phyloP scores from a whole-genome alignment of 306 rosid species.

The Potentilla sterilis region DNA sequence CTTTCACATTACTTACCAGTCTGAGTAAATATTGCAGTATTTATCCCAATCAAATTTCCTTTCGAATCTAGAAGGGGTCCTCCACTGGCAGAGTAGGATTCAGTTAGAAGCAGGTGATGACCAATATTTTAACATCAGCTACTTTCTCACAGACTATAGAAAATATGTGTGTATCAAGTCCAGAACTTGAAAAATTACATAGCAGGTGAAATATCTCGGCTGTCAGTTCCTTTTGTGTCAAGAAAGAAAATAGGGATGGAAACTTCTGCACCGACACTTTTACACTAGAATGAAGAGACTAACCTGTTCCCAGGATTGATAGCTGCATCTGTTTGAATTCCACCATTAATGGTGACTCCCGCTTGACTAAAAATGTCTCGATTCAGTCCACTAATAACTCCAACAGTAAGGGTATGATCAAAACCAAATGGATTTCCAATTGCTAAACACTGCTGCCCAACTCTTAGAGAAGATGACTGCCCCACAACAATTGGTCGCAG shows the following conservation, averaged over 20 bases:
- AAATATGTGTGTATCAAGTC: background rate
- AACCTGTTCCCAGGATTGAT: slow-evolving; percentile 98
- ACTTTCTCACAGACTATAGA: slow-evolving; percentile 12
- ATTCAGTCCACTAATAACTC: slow-evolving; percentile 88
- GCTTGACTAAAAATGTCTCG: slow-evolving; percentile 86
- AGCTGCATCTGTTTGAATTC: slow-evolving; percentile 96
- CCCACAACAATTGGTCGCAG: slow-evolving; percentile 76
- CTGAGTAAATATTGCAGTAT: slow-evolving; percentile 92
- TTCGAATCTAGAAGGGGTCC: slow-evolving; percentile 89
- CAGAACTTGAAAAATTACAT: background rate
- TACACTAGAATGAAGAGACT: background rate
- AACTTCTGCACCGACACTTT: background rate
- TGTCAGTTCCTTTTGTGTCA: background rate
- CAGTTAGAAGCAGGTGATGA: slow-evolving; percentile 20
- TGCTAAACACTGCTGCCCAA: slow-evolving; percentile 96
- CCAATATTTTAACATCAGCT: background rate
- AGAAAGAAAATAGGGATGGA: background rate
- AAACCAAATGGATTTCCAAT: slow-evolving; percentile 99
- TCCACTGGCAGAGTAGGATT: slow-evolving; percentile 57
- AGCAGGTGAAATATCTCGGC: background rate
- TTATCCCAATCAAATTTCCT: slow-evolving; percentile 88
- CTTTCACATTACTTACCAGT: slow-evolving; percentile 46
- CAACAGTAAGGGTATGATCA: slow-evolving; percentile 95
- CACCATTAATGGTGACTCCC: slow-evolving; percentile 95
- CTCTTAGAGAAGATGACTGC: slow-evolving; percentile 69